Conservation (phyloP, 140 eudicot genomes). For the Flaveria floridana region DNA sequence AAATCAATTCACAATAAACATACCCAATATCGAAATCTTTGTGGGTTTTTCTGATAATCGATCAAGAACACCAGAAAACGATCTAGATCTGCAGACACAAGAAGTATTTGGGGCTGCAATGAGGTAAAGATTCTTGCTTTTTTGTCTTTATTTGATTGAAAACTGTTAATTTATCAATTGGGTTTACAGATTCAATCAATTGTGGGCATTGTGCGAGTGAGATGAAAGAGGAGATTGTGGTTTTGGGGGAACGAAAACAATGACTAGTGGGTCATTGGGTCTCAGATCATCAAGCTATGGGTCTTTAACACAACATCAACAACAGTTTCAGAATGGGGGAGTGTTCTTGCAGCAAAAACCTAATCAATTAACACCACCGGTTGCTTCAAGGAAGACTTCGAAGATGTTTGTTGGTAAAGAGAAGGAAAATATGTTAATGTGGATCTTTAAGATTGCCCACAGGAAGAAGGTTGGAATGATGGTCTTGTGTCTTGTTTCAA, state of each 20-base stretch:
- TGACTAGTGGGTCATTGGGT: slow-evolving; percentile 97
- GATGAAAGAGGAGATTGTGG: slow-evolving; percentile 59
- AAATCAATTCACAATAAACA: not conserved
- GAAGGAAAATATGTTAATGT: slow-evolving; percentile 60
- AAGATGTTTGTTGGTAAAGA: slow-evolving; percentile 75
- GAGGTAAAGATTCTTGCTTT: slow-evolving; percentile 36
- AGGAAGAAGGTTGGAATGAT: slow-evolving; percentile 84
- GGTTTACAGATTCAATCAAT: slow-evolving; percentile 24
- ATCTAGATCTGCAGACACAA: slow-evolving; percentile 33
- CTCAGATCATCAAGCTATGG: slow-evolving; percentile 80
- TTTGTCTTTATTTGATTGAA: slow-evolving; percentile 9
- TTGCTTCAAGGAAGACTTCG: slow-evolving; percentile 52
- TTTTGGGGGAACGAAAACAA: slow-evolving; percentile 55
- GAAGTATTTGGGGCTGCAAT: slow-evolving; percentile 16
- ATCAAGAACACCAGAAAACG: slow-evolving; percentile 26
- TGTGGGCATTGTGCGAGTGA: slow-evolving; percentile 39
- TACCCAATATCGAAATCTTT: slow-evolving; percentile 23
- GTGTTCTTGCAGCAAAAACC: slow-evolving; percentile 30
- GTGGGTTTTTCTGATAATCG: slow-evolving; percentile 14
- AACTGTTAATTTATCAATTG: not conserved
- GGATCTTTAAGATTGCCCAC: slow-evolving; percentile 71
- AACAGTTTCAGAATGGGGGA: slow-evolving; percentile 50
- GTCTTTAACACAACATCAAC: slow-evolving; percentile 63
- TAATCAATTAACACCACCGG: slow-evolving; percentile 52
- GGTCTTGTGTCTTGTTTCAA: slow-evolving; percentile 61